Evolutionary conservation across 805 yeast species (phyloP).

Genomic region (Hyphopichia homilentoma): DNA sequence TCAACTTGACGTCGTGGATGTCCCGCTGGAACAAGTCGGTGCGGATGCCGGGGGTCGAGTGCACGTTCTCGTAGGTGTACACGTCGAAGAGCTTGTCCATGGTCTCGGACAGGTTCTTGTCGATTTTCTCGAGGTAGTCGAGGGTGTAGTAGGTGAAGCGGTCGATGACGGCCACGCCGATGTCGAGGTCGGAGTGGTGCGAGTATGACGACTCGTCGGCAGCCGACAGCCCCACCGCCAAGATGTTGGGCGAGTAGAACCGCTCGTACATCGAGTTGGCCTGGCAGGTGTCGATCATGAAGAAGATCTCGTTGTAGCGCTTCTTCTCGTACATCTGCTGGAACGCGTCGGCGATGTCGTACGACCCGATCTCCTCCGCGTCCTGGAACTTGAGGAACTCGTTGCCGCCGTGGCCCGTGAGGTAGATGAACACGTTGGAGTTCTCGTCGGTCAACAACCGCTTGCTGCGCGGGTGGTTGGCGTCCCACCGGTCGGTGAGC

Average conservation of each 20-base stretch:
- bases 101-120: constrained; percentile 69
- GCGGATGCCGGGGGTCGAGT: constrained; percentile 90
- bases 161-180: constrained; percentile 97
- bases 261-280: constrained; percentile 97
- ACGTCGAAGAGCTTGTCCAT: constrained; percentile 81
- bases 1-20: constrained; percentile 64
- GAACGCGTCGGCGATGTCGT: constrained; percentile 96
- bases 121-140: constrained; percentile 80
- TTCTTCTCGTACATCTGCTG: constrained; percentile 96
- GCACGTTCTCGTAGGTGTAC: constrained; percentile 80
- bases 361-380: constrained; percentile 94
- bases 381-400: constrained; percentile 97
- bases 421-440: constrained; percentile 87
- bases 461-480: constrained; percentile 89
- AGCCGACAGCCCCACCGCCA: constrained; percentile 89
- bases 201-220: constrained; percentile 89
- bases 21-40: constrained; percentile 72
- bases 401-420: constrained; percentile 99
- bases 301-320: constrained; percentile 90
- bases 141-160: constrained; percentile 90
- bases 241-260: constrained; percentile 85
- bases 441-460: constrained; percentile 88
- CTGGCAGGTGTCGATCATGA: constrained; percentile 98
- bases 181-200: constrained; percentile 91
- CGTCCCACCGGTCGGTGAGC: constrained; percentile 93